These are phyloP conservation scores for Diaporthe sp. DNA, from an alignment of 2,329 filamentous ascomycete species.

Conservation along the genomic window DNA sequence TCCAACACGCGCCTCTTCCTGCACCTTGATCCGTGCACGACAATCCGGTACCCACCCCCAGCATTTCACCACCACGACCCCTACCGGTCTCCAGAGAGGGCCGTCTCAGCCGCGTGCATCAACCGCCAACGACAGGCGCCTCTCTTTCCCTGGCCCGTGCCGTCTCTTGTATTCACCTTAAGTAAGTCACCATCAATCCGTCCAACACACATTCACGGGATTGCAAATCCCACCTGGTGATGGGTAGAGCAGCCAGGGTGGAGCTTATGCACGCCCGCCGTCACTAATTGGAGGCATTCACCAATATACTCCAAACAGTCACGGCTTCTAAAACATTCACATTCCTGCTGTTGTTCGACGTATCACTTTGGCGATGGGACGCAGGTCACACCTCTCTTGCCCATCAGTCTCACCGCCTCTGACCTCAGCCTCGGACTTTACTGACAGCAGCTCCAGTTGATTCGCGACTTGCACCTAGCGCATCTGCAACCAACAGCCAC, in stretches of 20 bases:
- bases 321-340: constrained; percentile 15
- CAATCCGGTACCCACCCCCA: constrained; percentile 40
- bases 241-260: background rate
- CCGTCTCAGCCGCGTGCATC: constrained; percentile 14
- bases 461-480: constrained; percentile 31
- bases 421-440: background rate
- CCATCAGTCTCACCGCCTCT: constrained; percentile 32
- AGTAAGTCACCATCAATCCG: constrained; percentile 20
- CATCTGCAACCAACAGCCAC: constrained; percentile 36
- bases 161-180: background rate
- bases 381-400: background rate
- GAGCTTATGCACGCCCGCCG: background rate
- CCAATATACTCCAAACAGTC: constrained; percentile 13
- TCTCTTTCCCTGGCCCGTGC: background rate
- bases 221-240: background rate
- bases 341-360: constrained; percentile 13
- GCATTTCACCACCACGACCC: constrained; percentile 32
- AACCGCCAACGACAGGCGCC: constrained; percentile 11
- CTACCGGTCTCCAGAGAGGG: constrained; percentile 18
- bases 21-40: constrained; percentile 42
- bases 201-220: background rate
- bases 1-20: constrained; percentile 39
- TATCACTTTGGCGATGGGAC: constrained; percentile 31
- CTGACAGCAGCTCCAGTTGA: constrained; percentile 37
- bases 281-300: constrained; percentile 23